Evolutionary conservation across 1,139 yeast genomes (phyloP).

Genomic region (Meyerozyma athensensis): DNA sequence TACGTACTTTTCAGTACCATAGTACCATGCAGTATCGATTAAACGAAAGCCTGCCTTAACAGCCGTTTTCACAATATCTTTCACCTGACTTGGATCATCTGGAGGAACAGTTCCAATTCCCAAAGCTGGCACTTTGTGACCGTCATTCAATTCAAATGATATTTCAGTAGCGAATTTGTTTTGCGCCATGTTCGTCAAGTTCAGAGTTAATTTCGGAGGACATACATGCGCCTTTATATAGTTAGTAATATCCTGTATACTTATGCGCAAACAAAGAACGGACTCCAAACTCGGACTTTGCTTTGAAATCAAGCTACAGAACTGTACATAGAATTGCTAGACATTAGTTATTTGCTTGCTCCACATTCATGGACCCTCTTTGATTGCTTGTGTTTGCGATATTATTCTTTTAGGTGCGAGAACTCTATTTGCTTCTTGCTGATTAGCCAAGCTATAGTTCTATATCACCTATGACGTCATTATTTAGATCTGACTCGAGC

Average conservation of each 20-base stretch:
- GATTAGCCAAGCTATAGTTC: too few relatives aligned
- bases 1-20: conserved; percentile 46
- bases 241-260: too few relatives aligned
- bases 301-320: too few relatives aligned
- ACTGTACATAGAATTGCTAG: too few relatives aligned
- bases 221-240: too few relatives aligned
- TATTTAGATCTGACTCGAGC: conserved; percentile 19
- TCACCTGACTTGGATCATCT: conserved; percentile 28
- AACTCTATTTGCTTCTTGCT: too few relatives aligned
- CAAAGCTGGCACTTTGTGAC: conserved; percentile 8
- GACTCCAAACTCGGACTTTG: too few relatives aligned
- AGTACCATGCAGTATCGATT: conserved; percentile 43
- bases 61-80: conserved; percentile 35
- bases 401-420: too few relatives aligned
- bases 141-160: conserved; percentile 14
- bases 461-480: conserved; percentile 33
- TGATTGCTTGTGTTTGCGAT: too few relatives aligned
- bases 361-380: too few relatives aligned
- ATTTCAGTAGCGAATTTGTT: conserved; percentile 20
- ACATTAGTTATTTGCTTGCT: too few relatives aligned
- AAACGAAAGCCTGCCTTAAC: conserved; percentile 39
- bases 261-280: too few relatives aligned
- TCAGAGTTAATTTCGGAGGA: neutral
- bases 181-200: neutral
- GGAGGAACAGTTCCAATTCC: conserved; percentile 18